Evolutionary conservation across 2,329 filamentous ascomycete species (phyloP), one percentile per base, ranked within the genome.

Genomic region (Verticillium zaregamsianum): DNA sequence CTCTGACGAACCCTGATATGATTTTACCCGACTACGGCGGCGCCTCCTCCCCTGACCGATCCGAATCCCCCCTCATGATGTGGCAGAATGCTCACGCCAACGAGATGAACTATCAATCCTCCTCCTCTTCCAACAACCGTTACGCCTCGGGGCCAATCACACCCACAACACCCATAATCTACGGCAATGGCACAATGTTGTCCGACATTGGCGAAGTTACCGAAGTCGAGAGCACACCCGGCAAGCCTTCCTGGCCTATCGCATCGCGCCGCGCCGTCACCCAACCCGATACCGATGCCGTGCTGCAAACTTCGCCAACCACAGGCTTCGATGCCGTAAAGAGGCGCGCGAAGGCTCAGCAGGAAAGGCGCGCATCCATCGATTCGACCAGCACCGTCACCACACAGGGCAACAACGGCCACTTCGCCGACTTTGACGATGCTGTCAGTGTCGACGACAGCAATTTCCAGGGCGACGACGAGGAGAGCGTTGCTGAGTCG

Each of bases 1-100:
- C 93, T 2, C 80, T 97, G 70, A 96, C 92, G 61, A 96, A 97
- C 74, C 92, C 93, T 59, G 93, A 96, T 74, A 93, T 97, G 92
- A 96, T 97, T 69, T 80, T 97, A 59, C 93, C 93, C 64, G 88
- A 90, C 72, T 87, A 89, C 70, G 85, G 87, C 66, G 66, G 79
- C 74, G 73, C 79, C 73, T 76, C 83, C 71, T 79, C 82, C 72
- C 78, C 82, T 71, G 76, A 85, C 73, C 75, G 77, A 70, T 77
- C 82, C 62, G 81, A 82, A 63, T 80, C 82, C 69, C 77, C 80
- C 33, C 69, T 85, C n/a, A 76, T 74, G 66, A 77, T 80, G 73
- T 85, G 83, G 84, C 81, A 81, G 65, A 79, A 78, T 66, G 68
- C 76, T 12, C 78, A 82, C 61, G 68, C 68, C 54, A 63, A 69